Percentiles rank a stretch among this genome's conserved stretches.
Evolutionary conservation across 2,329 filamentous ascomycete species (phyloP).

Genomic region (Microthyrium microscopicum): DNA sequence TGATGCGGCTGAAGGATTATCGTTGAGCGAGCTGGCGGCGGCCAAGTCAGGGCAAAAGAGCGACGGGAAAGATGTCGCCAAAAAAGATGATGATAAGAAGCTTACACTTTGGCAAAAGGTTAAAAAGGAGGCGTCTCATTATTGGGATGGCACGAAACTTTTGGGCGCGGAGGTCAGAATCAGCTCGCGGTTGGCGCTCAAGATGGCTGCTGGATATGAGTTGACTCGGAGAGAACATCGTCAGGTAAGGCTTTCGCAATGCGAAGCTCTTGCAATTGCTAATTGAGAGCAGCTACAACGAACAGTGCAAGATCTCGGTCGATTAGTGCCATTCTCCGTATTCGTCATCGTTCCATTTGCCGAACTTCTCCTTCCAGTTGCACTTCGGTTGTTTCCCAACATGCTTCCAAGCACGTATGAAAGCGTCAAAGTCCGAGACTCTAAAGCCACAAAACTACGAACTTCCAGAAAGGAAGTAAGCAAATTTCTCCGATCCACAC

Average conservation of each 20-base stretch:
- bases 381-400: slow-evolving; percentile 90
- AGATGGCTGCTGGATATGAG: slow-evolving; percentile 97
- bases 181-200: slow-evolving; percentile 75
- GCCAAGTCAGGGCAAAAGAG: slow-evolving; percentile 36
- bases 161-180: slow-evolving; percentile 85
- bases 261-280: not conserved
- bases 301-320: slow-evolving; percentile 84
- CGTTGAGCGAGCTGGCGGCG: slow-evolving; percentile 45
- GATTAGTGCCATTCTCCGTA: slow-evolving; percentile 86
- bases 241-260: slow-evolving; percentile 38
- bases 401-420: slow-evolving; percentile 95
- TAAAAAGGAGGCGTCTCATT: slow-evolving; percentile 85
- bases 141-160: slow-evolving; percentile 97
- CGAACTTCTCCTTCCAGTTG: slow-evolving; percentile 79
- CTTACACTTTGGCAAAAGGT: slow-evolving; percentile 80
- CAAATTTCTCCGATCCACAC: slow-evolving; percentile 68
- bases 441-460: slow-evolving; percentile 66
- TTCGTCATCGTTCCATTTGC: slow-evolving; percentile 96
- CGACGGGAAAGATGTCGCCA: slow-evolving; percentile 38
- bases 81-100: slow-evolving; percentile 62
- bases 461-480: slow-evolving; percentile 88
- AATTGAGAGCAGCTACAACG: slow-evolving; percentile 45
- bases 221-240: slow-evolving; percentile 83
- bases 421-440: slow-evolving; percentile 75
- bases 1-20: slow-evolving; percentile 27